Evolutionary conservation across 495 filamentous ascomycete genomes (phyloP).

Genomic region (Daldinia bambusicola): DNA sequence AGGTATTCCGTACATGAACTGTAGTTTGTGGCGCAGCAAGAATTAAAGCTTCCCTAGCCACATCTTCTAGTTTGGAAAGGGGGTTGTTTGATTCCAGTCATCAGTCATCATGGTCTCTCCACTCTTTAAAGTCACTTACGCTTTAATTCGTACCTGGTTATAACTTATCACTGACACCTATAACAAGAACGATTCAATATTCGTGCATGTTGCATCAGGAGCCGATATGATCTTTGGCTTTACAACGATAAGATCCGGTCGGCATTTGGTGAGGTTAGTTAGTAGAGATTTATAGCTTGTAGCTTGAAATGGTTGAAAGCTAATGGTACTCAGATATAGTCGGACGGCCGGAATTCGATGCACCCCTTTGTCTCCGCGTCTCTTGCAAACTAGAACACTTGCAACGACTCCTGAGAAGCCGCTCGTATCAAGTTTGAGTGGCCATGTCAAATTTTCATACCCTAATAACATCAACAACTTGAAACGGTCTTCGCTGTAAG

Average conservation of each 20-base stretch:
- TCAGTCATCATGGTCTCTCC: not conserved
- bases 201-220: not conserved
- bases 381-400: slow-evolving; percentile 18
- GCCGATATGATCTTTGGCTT: slow-evolving; percentile 24
- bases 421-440: slow-evolving; percentile 27
- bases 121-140: not conserved
- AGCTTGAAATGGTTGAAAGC: not conserved
- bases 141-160: too few relatives aligned
- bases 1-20: too few relatives aligned
- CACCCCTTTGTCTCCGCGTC: slow-evolving; percentile 4
- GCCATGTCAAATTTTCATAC: slow-evolving; percentile 26
- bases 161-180: too few relatives aligned
- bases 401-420: slow-evolving; percentile 28
- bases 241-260: slow-evolving; percentile 17
- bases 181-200: not conserved
- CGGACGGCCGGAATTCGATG: slow-evolving; percentile 6
- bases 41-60: not conserved
- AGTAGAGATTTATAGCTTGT: not conserved
- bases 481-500: slow-evolving; percentile 43
- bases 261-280: slow-evolving; percentile 24
- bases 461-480: not conserved
- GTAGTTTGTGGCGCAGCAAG: slow-evolving; percentile 3
- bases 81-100: not conserved
- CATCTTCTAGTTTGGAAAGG: not conserved
- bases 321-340: slow-evolving; percentile 14